A percentile compares a stretch with the other conserved stretches of the same genome.
Evolutionary conservation across 257 asterid genomes (phyloP).

Genomic region (Ajuga chamaepitys): DNA sequence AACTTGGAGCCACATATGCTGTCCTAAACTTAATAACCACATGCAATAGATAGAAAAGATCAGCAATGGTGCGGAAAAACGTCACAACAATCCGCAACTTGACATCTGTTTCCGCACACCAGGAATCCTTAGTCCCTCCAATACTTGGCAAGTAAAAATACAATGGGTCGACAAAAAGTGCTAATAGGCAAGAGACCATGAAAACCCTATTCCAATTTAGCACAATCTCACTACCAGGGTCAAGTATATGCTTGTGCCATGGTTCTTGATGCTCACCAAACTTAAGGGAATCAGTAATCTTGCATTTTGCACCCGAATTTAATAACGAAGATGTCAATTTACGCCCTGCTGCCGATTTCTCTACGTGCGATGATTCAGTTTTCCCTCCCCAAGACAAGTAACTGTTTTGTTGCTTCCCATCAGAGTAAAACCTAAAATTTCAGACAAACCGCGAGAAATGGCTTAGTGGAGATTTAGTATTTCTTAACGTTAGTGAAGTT

Average conservation of each 20-base stretch:
- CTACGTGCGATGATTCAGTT: slow-evolving; percentile 29
- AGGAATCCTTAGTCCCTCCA: slow-evolving; percentile 45
- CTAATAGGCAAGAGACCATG: slow-evolving; percentile 79
- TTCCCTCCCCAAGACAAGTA: slow-evolving; percentile 44
- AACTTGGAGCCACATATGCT: slow-evolving; percentile 87
- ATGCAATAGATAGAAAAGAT: slow-evolving; percentile 75
- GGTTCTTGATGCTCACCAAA: slow-evolving; percentile 50
- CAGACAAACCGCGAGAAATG: slow-evolving; percentile 21
- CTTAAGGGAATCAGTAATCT: slow-evolving; percentile 33
- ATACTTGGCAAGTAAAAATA: slow-evolving; percentile 81
- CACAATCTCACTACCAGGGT: slow-evolving; percentile 86
- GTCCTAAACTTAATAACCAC: slow-evolving; percentile 82
- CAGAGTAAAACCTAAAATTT: slow-evolving; percentile 62
- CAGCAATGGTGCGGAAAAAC: slow-evolving; percentile 79
- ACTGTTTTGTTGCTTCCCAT: slow-evolving; percentile 49
- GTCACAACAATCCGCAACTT: slow-evolving; percentile 74
- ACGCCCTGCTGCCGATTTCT: slow-evolving; percentile 38
- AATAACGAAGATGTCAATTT: slow-evolving; percentile 21
- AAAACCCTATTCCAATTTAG: slow-evolving; percentile 85
- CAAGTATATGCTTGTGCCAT: slow-evolving; percentile 64
- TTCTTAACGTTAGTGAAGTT: slow-evolving; percentile 5
- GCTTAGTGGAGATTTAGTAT: neutral
- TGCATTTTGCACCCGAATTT: slow-evolving; percentile 41
- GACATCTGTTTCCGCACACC: slow-evolving; percentile 74
- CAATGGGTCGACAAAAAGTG: slow-evolving; percentile 78